Base-by-base conservation (phyloP, 106 monocot species). In the Platanthera zijinensis region DNA sequence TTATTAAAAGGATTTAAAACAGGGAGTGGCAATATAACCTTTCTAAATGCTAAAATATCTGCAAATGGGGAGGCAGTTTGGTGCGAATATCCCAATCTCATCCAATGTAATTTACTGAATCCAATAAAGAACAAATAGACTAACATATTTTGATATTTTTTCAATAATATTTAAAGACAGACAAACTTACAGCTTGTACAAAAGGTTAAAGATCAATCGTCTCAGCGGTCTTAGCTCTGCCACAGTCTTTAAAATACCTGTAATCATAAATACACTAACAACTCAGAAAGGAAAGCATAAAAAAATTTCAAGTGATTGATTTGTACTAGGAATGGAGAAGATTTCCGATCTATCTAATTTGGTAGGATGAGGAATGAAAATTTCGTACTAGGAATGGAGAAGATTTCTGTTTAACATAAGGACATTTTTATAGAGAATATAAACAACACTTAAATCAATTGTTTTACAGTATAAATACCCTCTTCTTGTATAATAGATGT, bases 1-100 rank as follows among this genome's bases (percentile, higher is more conserved):
- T 12, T 2, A 30, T 66, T 32, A 30, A 11, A 32, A 32, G 10
- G 25, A 66, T 66, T 12, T 30, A 66, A 25, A 66, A 11, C 32
- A 32, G 52, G 50, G 19, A 52, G 11, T 66, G 9, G 10, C 21
- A 52, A 6, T 77, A 22, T 12, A 57, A 96, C 96, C 92, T 96
- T 93, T 11, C 81, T 78, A 78, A 96, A 96, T 68, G 92, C 96
- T 51, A 96, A 81, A 19, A 85, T 71, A 77, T 96, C 96, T 25
- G 96, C 96, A 11, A 96, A 74, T 25, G 82, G 96, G 18, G 96
- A 96, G 64, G 96, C 96, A 69, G 73, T 77, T 50, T 84, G 93
- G 19, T 89, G 89, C 53, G 83, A 53, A 57, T 87, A 93, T 9
- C 93, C 93, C 75, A 74, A 54, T 81, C 50, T 83, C 93, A 97